Conservation (phyloP, 306 rosid genomes). For the Cucumis sativus region DNA sequence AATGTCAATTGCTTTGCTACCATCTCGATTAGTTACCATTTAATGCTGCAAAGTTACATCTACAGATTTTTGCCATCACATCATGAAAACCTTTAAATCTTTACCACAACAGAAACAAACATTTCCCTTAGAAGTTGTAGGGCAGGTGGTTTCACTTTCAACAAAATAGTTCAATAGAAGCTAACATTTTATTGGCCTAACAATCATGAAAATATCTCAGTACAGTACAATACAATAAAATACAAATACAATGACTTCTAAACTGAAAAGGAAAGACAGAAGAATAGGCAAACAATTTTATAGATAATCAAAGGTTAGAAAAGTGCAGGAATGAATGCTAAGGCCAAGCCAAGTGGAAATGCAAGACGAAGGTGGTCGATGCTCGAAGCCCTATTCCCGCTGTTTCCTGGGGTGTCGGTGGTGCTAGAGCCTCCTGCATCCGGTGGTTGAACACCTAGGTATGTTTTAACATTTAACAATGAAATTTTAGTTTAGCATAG, state of each 20-base stretch:
- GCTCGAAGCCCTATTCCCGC: constrained; percentile 8
- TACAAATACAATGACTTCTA: background rate
- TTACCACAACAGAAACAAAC: background rate
- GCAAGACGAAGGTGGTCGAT: background rate
- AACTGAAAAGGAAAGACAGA: background rate
- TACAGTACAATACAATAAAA: background rate
- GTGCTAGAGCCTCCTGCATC: background rate
- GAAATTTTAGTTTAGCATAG: background rate
- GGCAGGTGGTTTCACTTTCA: background rate
- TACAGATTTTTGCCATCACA: background rate
- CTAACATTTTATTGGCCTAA: background rate
- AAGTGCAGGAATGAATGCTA: constrained; percentile 14
- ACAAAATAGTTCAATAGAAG: background rate
- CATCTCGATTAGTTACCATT: background rate
- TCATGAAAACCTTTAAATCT: background rate
- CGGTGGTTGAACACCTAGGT: background rate
- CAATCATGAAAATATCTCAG: constrained; percentile 2
- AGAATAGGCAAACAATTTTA: background rate
- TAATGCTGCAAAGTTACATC: background rate
- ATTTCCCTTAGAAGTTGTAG: background rate
- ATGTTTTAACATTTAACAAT: background rate
- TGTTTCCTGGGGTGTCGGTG: background rate
- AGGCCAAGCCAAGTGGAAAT: constrained; percentile 13
- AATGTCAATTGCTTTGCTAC: background rate
- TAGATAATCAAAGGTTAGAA: constrained; percentile 5